phyloP scores from a whole-genome alignment of 768 basidiomycete species.

The Gloeopeniophorella convolvens region DNA sequence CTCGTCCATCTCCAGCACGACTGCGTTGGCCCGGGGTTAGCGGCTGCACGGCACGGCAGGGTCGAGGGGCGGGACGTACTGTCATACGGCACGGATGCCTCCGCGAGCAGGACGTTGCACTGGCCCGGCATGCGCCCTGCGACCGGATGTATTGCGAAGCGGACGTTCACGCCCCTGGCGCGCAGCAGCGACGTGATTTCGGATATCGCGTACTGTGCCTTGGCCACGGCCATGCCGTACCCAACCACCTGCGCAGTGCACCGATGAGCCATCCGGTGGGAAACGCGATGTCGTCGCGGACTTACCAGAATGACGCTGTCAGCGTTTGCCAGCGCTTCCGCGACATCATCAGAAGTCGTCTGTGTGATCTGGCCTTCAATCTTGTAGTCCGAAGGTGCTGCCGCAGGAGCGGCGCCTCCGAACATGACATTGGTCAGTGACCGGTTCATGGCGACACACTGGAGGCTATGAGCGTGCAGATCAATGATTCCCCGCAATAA shows the following conservation, averaged over 20 bases:
- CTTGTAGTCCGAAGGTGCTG: constrained; percentile 50
- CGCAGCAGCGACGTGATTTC: constrained; percentile 72
- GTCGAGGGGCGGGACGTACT: constrained; percentile 39
- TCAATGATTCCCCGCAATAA: background rate
- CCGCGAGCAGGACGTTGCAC: constrained; percentile 87
- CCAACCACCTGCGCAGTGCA: constrained; percentile 55
- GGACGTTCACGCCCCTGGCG: constrained; percentile 69
- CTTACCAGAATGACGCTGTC: constrained; percentile 77
- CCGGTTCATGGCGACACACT: constrained; percentile 93
- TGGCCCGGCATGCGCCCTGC: constrained; percentile 93
- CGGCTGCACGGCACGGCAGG: too few species aligned
- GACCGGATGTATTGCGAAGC: constrained; percentile 86
- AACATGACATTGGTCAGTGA: constrained; percentile 82
- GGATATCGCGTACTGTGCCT: constrained; percentile 70
- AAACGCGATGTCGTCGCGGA: background rate
- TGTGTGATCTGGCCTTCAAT: constrained; percentile 81
- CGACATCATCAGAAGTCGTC: constrained; percentile 74
- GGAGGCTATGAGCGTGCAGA: constrained; percentile 12
- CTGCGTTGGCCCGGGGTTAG: constrained; percentile 32
- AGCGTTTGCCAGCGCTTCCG: constrained; percentile 69
- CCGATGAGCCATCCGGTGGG: background rate
- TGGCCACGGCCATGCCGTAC: constrained; percentile 91
- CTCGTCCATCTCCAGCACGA: constrained; percentile 91
- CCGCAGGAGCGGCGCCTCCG: constrained; percentile 66
- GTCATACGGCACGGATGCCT: constrained; percentile 87